Evolutionary conservation across 768 basidiomycete species (phyloP), one percentile per base, ranked within the genome.

Genomic region (Suillus tomentosus): DNA sequence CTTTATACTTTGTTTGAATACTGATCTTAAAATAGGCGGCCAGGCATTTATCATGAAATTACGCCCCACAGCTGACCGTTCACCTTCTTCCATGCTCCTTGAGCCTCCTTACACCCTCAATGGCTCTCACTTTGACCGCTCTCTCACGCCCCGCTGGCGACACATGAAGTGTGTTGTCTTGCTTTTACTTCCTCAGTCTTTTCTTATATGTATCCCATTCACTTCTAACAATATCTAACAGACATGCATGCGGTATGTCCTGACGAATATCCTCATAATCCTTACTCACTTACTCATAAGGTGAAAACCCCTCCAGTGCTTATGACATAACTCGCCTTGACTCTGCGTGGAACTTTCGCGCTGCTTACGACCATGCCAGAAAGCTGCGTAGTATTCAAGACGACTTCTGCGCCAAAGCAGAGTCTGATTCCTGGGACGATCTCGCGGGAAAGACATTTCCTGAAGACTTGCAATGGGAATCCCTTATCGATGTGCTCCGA

Each of bases 361-460:
- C 84, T 19, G 93, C 93, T 8, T 95, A 94, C 70, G 81, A 86
- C 47, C 82, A 88, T 70, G 95, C 93, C 1, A 82, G 84, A 39
- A 84, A 87, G 67, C 74, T 94, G 55, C 90, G 86, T 73, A 74
- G 81, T 14, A 79, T 81, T 36, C 95, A 95, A 71, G 91, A 95
- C 67, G 80, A 73, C 3, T 95, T 85, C 69, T 94, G 93, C 69
- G 77, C 78, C 5, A 84, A 83, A 56, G 91, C 81, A 1, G 84
- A 89, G 69, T 72, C 73, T 5, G 76, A 77, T n/a, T 64, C 70
- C 40, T 81, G 80, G 80, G 61, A 71, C 45, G 76, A 78, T 13
- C 70, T 82, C 45, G 72, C 62, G 22, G 72, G 70, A 9, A 70
- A 74, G 62, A 71, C 62, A 37, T 85, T 84, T 71, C 87, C 87